Percentiles rank a stretch among this genome's conserved stretches.
Evolutionary conservation across 768 basidiomycete genomes (phyloP).

Genomic region (Suillus paluster): DNA sequence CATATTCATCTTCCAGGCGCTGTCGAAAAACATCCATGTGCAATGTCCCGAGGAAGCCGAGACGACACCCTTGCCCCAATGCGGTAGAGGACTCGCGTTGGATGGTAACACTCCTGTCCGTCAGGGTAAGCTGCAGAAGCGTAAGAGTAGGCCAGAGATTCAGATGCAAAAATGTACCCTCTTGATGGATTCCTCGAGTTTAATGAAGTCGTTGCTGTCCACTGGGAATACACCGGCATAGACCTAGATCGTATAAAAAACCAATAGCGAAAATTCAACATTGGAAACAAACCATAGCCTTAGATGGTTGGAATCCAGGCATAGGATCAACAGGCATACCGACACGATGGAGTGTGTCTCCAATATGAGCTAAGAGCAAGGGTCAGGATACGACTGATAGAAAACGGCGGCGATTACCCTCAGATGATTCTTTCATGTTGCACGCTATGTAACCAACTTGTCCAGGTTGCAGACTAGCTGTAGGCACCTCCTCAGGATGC

Average conservation of each 20-base stretch:
- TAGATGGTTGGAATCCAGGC: conserved; percentile 89
- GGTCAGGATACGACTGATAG: conserved; percentile 1
- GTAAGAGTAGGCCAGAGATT: conserved; percentile 13
- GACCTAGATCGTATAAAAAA: conserved; percentile 54
- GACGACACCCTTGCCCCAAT: conserved; percentile 90
- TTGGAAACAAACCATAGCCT: conserved; percentile 76
- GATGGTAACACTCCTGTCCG: conserved; percentile 87
- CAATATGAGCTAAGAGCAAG: conserved; percentile 73
- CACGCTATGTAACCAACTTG: conserved; percentile 92
- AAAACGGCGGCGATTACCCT: conserved; percentile 55
- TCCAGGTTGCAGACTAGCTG: conserved; percentile 66
- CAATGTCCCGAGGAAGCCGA: conserved; percentile 93
- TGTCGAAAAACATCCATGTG: conserved; percentile 98
- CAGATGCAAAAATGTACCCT: conserved; percentile 53
- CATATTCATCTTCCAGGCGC: conserved; percentile 94
- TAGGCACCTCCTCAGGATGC: conserved; percentile 87
- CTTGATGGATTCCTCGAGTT: conserved; percentile 95
- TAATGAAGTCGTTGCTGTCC: conserved; percentile 87
- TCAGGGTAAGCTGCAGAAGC: conserved; percentile 68
- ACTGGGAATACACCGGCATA: conserved; percentile 95
- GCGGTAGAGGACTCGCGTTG: conserved; percentile 93
- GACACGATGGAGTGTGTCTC: conserved; percentile 86
- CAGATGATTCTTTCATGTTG: conserved; percentile 96
- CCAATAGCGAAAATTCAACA: neutral
- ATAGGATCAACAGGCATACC: conserved; percentile 80